Evolutionary conservation across 192 early-diverging fungal species (phyloP).

Genomic region (Entomortierella parvispora): DNA sequence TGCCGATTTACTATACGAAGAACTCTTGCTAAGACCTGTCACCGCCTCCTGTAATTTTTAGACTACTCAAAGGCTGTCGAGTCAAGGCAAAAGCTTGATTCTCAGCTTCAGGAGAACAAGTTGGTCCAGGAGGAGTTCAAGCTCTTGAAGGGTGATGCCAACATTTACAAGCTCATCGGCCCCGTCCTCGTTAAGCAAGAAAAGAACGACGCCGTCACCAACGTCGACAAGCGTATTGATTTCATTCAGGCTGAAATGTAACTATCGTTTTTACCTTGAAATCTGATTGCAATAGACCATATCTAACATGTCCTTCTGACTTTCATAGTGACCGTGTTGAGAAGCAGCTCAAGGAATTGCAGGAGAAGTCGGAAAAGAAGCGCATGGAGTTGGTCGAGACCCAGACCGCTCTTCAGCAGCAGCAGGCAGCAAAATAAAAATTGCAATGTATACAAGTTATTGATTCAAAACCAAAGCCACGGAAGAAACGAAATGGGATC

Average conservation of each 20-base stretch:
- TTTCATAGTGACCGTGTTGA: constrained; percentile 82
- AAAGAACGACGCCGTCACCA: constrained; percentile 79
- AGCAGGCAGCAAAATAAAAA: constrained; percentile 18
- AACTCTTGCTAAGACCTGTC: too few relatives aligned
- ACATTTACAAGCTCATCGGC: constrained; percentile 95
- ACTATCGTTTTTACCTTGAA: constrained; percentile 22
- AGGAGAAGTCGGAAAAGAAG: constrained; percentile 86
- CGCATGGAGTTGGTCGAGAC: constrained; percentile 74
- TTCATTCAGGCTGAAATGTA: constrained; percentile 91
- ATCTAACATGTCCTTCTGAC: not conserved
- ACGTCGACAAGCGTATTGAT: constrained; percentile 95
- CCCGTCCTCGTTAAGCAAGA: constrained; percentile 97
- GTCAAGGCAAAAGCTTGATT: constrained; percentile 86
- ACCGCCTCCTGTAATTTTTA: constrained; percentile 45
- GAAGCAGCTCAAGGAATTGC: constrained; percentile 79
- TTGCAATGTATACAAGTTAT: not conserved
- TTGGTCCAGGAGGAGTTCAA: constrained; percentile 94
- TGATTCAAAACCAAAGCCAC: not conserved
- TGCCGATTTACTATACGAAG: too few relatives aligned
- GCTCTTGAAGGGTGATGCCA: constrained; percentile 79
- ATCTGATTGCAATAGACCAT: too few relatives aligned
- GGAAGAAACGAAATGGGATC: not conserved
- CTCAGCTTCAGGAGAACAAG: constrained; percentile 97
- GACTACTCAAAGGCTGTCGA: constrained; percentile 81
- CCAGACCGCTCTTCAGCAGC: constrained; percentile 44